Percentiles rank a stretch among this genome's conserved stretches.
Evolutionary conservation across 495 filamentous ascomycete species (phyloP).

Genomic region (Recurvomyces mirabilis): DNA sequence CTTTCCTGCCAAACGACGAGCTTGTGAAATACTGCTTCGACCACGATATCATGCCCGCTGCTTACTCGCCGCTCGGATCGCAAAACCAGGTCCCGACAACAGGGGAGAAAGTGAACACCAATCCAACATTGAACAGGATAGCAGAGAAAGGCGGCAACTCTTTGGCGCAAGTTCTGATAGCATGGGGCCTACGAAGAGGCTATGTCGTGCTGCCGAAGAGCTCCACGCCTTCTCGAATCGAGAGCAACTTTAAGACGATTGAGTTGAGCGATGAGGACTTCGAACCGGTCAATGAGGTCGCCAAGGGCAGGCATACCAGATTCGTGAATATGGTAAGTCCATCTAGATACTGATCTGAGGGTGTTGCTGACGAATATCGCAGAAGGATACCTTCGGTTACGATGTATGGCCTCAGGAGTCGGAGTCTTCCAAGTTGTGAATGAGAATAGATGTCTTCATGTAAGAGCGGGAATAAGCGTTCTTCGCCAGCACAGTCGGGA

Average conservation of each 20-base stretch:
- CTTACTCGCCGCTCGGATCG: conserved; percentile 33
- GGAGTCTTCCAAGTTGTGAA: not conserved
- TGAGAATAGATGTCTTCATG: not conserved
- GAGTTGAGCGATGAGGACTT: conserved; percentile 44
- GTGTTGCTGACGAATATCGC: too few relatives aligned
- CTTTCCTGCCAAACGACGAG: conserved; percentile 25
- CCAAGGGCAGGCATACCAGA: conserved; percentile 23
- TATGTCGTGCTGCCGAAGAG: conserved; percentile 51
- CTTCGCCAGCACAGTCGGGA: too few relatives aligned
- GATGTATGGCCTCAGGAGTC: conserved; percentile 3
- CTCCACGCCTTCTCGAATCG: conserved; percentile 45
- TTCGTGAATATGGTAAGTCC: conserved; percentile 17
- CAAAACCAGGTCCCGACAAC: conserved; percentile 58
- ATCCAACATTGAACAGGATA: conserved; percentile 39
- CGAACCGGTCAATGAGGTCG: conserved; percentile 48
- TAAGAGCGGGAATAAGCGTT: too few relatives aligned
- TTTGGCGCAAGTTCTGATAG: conserved; percentile 41
- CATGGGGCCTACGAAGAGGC: conserved; percentile 42
- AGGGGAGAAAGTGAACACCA: conserved; percentile 52
- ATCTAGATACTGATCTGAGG: too few relatives aligned
- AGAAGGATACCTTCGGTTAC: conserved; percentile 1
- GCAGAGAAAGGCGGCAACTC: conserved; percentile 36
- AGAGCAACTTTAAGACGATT: conserved; percentile 44
- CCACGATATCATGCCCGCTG: conserved; percentile 23
- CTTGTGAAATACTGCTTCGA: conserved; percentile 24